These are phyloP conservation scores for Penicillium simplicissimum DNA, from an alignment of 495 filamentous ascomycete genomes.

Conservation along the genomic window DNA sequence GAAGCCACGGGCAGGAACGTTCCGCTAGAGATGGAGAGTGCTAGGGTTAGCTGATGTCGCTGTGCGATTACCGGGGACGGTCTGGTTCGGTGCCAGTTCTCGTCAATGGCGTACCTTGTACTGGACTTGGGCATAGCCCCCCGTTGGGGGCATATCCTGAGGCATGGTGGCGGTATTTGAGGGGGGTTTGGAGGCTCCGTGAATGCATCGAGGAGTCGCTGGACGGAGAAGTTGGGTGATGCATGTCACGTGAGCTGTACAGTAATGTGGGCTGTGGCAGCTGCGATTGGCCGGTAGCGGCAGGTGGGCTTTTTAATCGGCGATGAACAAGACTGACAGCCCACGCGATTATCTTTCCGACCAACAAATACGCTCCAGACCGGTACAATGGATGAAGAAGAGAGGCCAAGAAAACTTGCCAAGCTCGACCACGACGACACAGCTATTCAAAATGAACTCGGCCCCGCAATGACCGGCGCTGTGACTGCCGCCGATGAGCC, in stretches of 20 bases:
- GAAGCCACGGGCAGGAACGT: constrained; percentile 90
- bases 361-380: background rate
- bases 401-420: constrained; percentile 52
- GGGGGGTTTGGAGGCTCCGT: constrained; percentile 24
- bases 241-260: constrained; percentile 37
- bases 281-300: constrained; percentile 33
- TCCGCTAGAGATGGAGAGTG: constrained; percentile 60
- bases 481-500: constrained; percentile 18
- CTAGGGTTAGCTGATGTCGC: constrained; percentile 22
- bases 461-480: constrained; percentile 39
- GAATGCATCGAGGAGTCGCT: constrained; percentile 27
- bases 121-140: constrained; percentile 93
- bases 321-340: constrained; percentile 21
- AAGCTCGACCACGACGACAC: constrained; percentile 45
- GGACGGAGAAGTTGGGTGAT: constrained; percentile 38
- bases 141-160: constrained; percentile 88
- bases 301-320: constrained; percentile 25
- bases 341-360: background rate
- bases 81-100: constrained; percentile 8
- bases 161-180: constrained; percentile 45
- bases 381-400: constrained; percentile 52
- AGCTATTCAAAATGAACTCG: constrained; percentile 19
- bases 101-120: constrained; percentile 73
- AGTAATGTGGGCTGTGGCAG: constrained; percentile 38
- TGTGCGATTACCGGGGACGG: constrained; percentile 6